A percentile compares a stretch with the other conserved stretches of the same genome.
Conservation (phyloP, 2,329 filamentous ascomycete genomes). For the Chaetothyriales sp. region DNA sequence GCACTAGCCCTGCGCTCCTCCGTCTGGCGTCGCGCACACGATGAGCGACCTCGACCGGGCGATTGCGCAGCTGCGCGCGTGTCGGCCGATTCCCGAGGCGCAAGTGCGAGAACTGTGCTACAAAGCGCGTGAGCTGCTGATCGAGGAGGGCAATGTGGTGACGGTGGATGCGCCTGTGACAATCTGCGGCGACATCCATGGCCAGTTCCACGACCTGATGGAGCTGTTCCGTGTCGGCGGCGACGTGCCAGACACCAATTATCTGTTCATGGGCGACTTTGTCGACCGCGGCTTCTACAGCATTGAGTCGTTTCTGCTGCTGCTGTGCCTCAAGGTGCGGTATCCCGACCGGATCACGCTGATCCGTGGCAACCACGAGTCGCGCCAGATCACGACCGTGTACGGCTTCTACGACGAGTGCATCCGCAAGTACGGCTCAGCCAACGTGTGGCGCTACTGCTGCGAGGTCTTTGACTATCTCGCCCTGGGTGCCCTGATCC, state of each 20-base stretch:
- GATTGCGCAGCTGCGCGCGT: constrained; percentile 88
- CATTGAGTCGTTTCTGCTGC: constrained; percentile 86
- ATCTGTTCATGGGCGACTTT: constrained; percentile 97
- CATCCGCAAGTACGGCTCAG: constrained; percentile 84
- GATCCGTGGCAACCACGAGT: constrained; percentile 91
- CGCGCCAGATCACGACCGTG: constrained; percentile 88
- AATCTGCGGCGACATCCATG: constrained; percentile 94
- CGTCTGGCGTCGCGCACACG: neutral
- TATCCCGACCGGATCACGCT: constrained; percentile 95
- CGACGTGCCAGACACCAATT: constrained; percentile 88
- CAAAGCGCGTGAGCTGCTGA: constrained; percentile 87
- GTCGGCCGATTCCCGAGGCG: constrained; percentile 84
- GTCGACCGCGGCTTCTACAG: constrained; percentile 98
- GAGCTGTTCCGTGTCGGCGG: constrained; percentile 88
- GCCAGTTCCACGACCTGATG: constrained; percentile 94
- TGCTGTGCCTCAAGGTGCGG: constrained; percentile 89
- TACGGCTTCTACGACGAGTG: constrained; percentile 99
- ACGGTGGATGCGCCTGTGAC: constrained; percentile 90
- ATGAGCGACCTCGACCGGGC: constrained; percentile 42
- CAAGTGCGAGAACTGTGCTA: constrained; percentile 95
- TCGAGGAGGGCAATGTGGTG: constrained; percentile 95
- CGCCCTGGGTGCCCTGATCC: constrained; percentile 71
- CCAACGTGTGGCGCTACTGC: constrained; percentile 94
- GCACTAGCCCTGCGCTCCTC: neutral
- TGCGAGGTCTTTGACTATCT: constrained; percentile 98